Conservation (phyloP, 1,139 yeast genomes). For the Sugiyamaella neomexicana region DNA sequence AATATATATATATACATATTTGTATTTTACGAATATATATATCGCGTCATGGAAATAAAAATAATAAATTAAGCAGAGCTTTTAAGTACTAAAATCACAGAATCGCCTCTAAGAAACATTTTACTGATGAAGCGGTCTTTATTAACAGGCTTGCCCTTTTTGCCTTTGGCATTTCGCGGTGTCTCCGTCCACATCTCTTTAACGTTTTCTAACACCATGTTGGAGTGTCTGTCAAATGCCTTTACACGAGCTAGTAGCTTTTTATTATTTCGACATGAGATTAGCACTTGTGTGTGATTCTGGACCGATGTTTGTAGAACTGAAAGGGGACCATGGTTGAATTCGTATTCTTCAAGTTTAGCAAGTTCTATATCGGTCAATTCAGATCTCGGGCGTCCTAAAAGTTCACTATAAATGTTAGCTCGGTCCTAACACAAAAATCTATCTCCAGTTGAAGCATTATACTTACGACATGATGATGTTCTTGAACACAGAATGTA, state of each 20-base stretch:
- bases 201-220: constrained; percentile 88
- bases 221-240: constrained; percentile 95
- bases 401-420: constrained; percentile 28
- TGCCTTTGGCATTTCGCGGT: constrained; percentile 63
- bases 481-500: too few relatives aligned
- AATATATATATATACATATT: constrained; percentile 1
- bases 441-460: not conserved
- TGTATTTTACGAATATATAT: not conserved
- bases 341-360: constrained; percentile 86
- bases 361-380: constrained; percentile 77
- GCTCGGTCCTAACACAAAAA: not conserved
- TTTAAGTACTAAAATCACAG: constrained; percentile 75
- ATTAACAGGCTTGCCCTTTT: constrained; percentile 65
- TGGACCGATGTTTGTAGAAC: constrained; percentile 77
- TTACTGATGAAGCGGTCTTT: constrained; percentile 87
- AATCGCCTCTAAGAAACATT: constrained; percentile 91
- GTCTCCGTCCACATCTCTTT: constrained; percentile 88
- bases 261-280: constrained; percentile 90
- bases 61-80: constrained; percentile 25
- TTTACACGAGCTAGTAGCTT: constrained; percentile 85
- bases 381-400: constrained; percentile 50
- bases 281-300: constrained; percentile 72
- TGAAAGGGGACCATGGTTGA: constrained; percentile 87
- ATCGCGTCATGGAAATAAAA: not conserved
- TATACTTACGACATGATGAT: constrained; percentile 10